These are phyloP conservation scores for Metschnikowia henanensis DNA, from an alignment of 805 yeast genomes.

Conservation along the genomic window DNA sequence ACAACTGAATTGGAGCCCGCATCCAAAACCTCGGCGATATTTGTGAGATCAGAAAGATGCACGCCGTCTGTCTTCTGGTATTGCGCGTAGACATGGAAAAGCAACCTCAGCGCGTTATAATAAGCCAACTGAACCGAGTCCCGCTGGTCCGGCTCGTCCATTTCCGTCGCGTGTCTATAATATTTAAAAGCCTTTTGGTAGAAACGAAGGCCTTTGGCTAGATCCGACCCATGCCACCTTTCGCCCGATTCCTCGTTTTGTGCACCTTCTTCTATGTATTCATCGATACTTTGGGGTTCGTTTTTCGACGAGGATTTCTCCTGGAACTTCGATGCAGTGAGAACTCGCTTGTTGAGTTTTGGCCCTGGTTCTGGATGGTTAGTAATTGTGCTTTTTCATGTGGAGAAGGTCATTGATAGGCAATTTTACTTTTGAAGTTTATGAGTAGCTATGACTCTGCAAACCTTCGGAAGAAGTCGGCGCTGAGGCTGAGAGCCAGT, in stretches of 20 bases:
- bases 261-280: slow-evolving; percentile 55
- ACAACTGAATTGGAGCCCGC: slow-evolving; percentile 35
- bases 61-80: slow-evolving; percentile 44
- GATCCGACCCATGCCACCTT: slow-evolving; percentile 67
- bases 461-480: too few species aligned
- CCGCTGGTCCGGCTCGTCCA: slow-evolving; percentile 11
- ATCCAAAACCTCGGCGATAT: slow-evolving; percentile 33
- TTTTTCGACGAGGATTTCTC: background rate
- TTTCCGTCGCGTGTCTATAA: slow-evolving; percentile 40
- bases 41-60: slow-evolving; percentile 24
- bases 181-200: slow-evolving; percentile 55
- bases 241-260: slow-evolving; percentile 74
- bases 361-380: slow-evolving; percentile 11
- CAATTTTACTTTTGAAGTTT: background rate
- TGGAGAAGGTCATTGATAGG: too few species aligned
- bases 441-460: too few species aligned
- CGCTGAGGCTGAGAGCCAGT: too few species aligned
- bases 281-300: slow-evolving; percentile 42
- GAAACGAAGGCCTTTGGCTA: slow-evolving; percentile 62
- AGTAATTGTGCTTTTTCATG: background rate
- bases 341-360: slow-evolving; percentile 7
- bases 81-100: slow-evolving; percentile 57
- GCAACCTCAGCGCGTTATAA: slow-evolving; percentile 59
- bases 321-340: background rate
- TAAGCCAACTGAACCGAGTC: slow-evolving; percentile 20